Conservation (phyloP, 2,329 filamentous ascomycete genomes). For the Scleromitrula shiraiana region DNA sequence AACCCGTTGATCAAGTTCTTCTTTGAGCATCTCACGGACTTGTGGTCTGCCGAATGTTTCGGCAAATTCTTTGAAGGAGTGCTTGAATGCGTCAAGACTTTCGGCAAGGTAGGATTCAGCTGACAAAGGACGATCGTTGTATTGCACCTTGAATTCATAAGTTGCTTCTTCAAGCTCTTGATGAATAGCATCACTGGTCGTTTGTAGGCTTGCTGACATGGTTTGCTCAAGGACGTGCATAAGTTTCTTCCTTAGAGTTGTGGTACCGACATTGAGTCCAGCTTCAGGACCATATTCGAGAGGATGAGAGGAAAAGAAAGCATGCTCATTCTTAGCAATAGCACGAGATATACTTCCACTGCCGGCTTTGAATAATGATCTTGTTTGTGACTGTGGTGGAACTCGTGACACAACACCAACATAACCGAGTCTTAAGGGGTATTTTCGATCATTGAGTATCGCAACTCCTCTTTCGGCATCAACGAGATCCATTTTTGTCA, state of each 20-base stretch:
- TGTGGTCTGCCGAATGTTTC: slow-evolving; percentile 84
- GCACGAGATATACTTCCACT: slow-evolving; percentile 69
- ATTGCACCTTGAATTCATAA: slow-evolving; percentile 99
- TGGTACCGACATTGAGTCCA: slow-evolving; percentile 72
- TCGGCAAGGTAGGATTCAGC: slow-evolving; percentile 96
- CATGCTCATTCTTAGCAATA: slow-evolving; percentile 80
- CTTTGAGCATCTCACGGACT: slow-evolving; percentile 82
- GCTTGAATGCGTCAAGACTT: slow-evolving; percentile 92
- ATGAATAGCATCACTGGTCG: slow-evolving; percentile 83
- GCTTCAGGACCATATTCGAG: slow-evolving; percentile 67
- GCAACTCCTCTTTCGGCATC: slow-evolving; percentile 69
- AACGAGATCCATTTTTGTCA: slow-evolving; percentile 98
- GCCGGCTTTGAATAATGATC: slow-evolving; percentile 74
- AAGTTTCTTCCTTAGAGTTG: slow-evolving; percentile 83
- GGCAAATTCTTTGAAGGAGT: slow-evolving; percentile 90
- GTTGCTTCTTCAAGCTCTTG: slow-evolving; percentile 94
- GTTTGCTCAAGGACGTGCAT: slow-evolving; percentile 97
- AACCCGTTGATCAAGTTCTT: slow-evolving; percentile 88
- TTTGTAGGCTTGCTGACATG: slow-evolving; percentile 87
- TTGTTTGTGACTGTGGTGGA: slow-evolving; percentile 43
- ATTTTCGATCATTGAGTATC: slow-evolving; percentile 83
- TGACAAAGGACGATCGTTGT: slow-evolving; percentile 90
- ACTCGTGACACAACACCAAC: slow-evolving; percentile 88
- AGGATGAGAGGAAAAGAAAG: slow-evolving; percentile 80
- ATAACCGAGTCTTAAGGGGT: slow-evolving; percentile 89